phyloP scores from a whole-genome alignment of 345 rosid species.

The Acer campestre region DNA sequence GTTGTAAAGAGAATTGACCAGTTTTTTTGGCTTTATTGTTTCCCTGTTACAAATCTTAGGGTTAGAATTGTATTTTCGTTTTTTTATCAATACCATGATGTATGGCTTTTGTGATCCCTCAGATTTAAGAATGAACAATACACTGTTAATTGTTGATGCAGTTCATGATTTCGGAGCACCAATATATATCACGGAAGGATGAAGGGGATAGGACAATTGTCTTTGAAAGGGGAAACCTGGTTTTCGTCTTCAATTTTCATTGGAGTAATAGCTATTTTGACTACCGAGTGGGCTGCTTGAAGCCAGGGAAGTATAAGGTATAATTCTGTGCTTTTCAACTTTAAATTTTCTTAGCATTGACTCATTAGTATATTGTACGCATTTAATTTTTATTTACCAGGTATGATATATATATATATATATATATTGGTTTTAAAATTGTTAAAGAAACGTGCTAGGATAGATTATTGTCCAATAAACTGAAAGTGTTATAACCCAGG shows the following conservation, averaged over 20 bases:
- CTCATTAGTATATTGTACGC: not conserved
- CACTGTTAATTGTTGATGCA: slow-evolving; percentile 33
- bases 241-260: slow-evolving; percentile 92
- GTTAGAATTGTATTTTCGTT: not conserved
- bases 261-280: slow-evolving; percentile 85
- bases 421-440: not conserved
- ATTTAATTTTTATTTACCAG: not conserved
- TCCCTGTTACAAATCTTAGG: not conserved
- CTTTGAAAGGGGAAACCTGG: slow-evolving; percentile 84
- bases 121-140: not conserved
- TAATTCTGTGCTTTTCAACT: not conserved
- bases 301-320: slow-evolving; percentile 96
- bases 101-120: no score
- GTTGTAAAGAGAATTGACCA: not conserved
- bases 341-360: not conserved
- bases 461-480: not conserved
- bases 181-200: slow-evolving; percentile 80
- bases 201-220: slow-evolving; percentile 80
- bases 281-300: slow-evolving; percentile 79
- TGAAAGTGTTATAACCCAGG: not conserved
- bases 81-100: not conserved
- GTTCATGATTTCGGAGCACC: slow-evolving; percentile 98
- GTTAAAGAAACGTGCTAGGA: not conserved
- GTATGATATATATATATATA: not conserved
- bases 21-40: not conserved